Conservation (phyloP, 2,329 filamentous ascomycete genomes). For the Trichoderma harzianum region DNA sequence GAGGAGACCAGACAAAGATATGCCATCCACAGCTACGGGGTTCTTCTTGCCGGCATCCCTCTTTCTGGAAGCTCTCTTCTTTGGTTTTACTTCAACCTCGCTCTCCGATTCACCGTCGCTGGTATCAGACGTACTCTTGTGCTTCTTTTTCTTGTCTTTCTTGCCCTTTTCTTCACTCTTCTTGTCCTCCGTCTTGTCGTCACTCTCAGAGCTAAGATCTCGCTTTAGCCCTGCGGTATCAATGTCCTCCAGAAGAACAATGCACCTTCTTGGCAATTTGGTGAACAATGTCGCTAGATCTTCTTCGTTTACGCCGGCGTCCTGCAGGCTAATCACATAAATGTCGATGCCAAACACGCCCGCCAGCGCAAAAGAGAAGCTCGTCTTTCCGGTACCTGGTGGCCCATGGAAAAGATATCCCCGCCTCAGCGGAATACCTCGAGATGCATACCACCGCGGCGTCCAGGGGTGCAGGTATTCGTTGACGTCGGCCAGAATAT, state of each 20-base stretch:
- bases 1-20: slow-evolving; percentile 73
- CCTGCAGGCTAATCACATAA: slow-evolving; percentile 56
- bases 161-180: slow-evolving; percentile 22
- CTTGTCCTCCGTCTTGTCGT: slow-evolving; percentile 19
- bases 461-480: slow-evolving; percentile 72
- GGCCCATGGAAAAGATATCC: slow-evolving; percentile 78
- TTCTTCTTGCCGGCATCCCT: slow-evolving; percentile 12
- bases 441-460: slow-evolving; percentile 68
- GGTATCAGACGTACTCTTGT: slow-evolving; percentile 24
- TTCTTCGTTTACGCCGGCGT: slow-evolving; percentile 60
- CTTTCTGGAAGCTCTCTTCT: slow-evolving; percentile 21
- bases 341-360: slow-evolving; percentile 65
- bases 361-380: slow-evolving; percentile 62
- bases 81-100: slow-evolving; percentile 21
- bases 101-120: slow-evolving; percentile 28
- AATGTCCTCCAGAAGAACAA: slow-evolving; percentile 67
- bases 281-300: slow-evolving; percentile 58
- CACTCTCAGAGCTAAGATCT: slow-evolving; percentile 31
- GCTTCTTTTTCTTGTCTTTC: slow-evolving; percentile 27
- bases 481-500: slow-evolving; percentile 68
- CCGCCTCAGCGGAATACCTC: slow-evolving; percentile 71
- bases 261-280: slow-evolving; percentile 58
- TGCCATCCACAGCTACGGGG: slow-evolving; percentile 38
- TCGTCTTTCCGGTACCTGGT: slow-evolving; percentile 71
- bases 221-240: slow-evolving; percentile 61